Evolutionary conservation across 2,329 filamentous ascomycete species (phyloP).

Genomic region (Penicillium paneum): DNA sequence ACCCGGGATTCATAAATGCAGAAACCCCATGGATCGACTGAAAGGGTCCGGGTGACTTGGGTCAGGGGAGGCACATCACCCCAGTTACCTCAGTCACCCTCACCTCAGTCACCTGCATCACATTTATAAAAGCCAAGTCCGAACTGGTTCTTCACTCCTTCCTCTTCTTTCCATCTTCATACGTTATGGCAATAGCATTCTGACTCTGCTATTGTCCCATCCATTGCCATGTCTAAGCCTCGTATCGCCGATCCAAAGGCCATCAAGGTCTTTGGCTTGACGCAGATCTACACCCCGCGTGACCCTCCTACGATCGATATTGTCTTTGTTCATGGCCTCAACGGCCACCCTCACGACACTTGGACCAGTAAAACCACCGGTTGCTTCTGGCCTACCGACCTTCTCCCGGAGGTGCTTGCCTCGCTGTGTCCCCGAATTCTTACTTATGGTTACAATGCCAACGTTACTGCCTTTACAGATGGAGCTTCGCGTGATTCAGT

Average conservation of each 20-base stretch:
- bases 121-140: constrained; percentile 9
- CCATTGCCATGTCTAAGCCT: constrained; percentile 20
- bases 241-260: constrained; percentile 8
- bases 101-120: constrained; percentile 1
- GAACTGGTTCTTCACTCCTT: neutral
- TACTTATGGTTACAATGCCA: constrained; percentile 73
- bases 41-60: constrained; percentile 6
- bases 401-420: constrained; percentile 61
- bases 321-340: constrained; percentile 68
- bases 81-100: neutral
- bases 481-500: constrained; percentile 64
- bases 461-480: constrained; percentile 52
- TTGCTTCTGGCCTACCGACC: constrained; percentile 67
- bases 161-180: neutral
- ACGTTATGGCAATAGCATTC: constrained; percentile 5
- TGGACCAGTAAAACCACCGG: constrained; percentile 53
- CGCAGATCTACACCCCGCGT: constrained; percentile 40
- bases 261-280: constrained; percentile 42
- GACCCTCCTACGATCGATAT: constrained; percentile 49
- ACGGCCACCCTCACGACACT: constrained; percentile 63
- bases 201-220: neutral
- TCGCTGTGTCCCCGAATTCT: constrained; percentile 61
- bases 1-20: neutral
- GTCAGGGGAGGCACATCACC: constrained; percentile 8
- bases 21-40: constrained; percentile 2